Evolutionary conservation across 371 early-diverging fungal genomes (phyloP).

Genomic region (Encephalitozoon cuniculi): DNA sequence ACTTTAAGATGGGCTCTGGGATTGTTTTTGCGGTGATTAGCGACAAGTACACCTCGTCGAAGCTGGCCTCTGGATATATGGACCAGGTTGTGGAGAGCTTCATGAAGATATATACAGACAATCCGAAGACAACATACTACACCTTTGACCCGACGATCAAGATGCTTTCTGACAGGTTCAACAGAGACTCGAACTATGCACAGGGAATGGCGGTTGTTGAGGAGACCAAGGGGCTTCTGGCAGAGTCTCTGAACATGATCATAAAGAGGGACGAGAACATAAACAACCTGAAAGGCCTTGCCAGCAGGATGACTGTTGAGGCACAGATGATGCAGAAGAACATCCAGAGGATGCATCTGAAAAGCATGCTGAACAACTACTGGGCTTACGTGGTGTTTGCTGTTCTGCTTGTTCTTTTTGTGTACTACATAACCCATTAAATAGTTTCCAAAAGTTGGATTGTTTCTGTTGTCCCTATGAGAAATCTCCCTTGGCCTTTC

Average conservation of each 20-base stretch:
- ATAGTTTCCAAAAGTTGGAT: not conserved
- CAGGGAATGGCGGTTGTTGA: slow-evolving; percentile 28
- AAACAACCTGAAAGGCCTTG: slow-evolving; percentile 38
- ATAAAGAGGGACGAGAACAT: slow-evolving; percentile 48
- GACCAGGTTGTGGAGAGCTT: not conserved
- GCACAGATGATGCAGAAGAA: slow-evolving; percentile 36
- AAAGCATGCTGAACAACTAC: slow-evolving; percentile 30
- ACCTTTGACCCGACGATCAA: slow-evolving; percentile 36
- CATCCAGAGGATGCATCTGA: slow-evolving; percentile 31
- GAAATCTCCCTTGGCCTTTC: not conserved
- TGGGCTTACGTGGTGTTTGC: slow-evolving; percentile 30
- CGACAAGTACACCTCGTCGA: slow-evolving; percentile 7
- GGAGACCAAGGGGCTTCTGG: slow-evolving; percentile 32
- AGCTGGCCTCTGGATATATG: slow-evolving; percentile 16
- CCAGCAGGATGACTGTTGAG: slow-evolving; percentile 26
- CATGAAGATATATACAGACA: not conserved
- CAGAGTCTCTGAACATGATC: slow-evolving; percentile 46
- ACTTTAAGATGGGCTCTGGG: not conserved
- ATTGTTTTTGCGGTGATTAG: slow-evolving; percentile 14
- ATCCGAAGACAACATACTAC: slow-evolving; percentile 23
- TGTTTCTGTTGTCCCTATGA: not conserved
- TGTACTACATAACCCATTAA: slow-evolving; percentile 36
- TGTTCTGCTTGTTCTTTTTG: slow-evolving; percentile 30
- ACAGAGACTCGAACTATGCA: slow-evolving; percentile 25
- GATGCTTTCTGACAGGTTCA: slow-evolving; percentile 26